These are phyloP conservation scores for Vicia faba DNA, from an alignment of 306 rosid species.

Conservation along the genomic window DNA sequence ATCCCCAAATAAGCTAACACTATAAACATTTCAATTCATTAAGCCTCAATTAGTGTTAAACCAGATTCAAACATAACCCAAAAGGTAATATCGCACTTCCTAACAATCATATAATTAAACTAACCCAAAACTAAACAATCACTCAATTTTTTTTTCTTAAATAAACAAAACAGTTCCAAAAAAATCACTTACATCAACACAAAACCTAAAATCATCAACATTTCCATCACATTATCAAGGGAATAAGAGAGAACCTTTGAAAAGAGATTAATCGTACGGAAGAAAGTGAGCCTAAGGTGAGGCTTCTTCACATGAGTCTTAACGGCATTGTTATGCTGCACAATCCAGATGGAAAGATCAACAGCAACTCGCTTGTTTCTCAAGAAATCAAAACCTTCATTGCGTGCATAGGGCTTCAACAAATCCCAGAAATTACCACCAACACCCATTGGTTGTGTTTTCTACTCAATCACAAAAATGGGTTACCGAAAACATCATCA, in stretches of 20 bases:
- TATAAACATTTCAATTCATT: background rate
- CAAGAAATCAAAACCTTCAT: constrained; percentile 83
- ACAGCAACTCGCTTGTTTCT: constrained; percentile 94
- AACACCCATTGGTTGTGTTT: constrained; percentile 60
- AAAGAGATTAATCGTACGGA: constrained; percentile 80
- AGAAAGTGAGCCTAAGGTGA: constrained; percentile 75
- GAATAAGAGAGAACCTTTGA: constrained; percentile 55
- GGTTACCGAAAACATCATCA: constrained; percentile 33
- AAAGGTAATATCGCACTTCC: background rate
- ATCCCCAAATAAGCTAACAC: background rate
- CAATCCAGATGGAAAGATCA: constrained; percentile 91
- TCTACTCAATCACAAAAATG: constrained; percentile 24
- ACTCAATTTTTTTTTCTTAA: background rate
- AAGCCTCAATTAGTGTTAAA: constrained; percentile 2
- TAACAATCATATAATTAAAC: background rate
- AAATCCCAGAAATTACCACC: constrained; percentile 90
- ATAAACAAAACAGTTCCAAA: constrained; percentile 7
- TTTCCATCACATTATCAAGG: background rate
- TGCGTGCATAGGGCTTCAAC: constrained; percentile 71
- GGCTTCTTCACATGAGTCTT: constrained; percentile 61
- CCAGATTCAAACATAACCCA: constrained; percentile 2
- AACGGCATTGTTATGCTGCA: constrained; percentile 77
- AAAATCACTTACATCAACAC: background rate
- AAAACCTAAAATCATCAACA: background rate
- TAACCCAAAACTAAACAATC: background rate